Evolutionary conservation across 331 rosid species (phyloP).

Genomic region (Erythrophleum ivorense): DNA sequence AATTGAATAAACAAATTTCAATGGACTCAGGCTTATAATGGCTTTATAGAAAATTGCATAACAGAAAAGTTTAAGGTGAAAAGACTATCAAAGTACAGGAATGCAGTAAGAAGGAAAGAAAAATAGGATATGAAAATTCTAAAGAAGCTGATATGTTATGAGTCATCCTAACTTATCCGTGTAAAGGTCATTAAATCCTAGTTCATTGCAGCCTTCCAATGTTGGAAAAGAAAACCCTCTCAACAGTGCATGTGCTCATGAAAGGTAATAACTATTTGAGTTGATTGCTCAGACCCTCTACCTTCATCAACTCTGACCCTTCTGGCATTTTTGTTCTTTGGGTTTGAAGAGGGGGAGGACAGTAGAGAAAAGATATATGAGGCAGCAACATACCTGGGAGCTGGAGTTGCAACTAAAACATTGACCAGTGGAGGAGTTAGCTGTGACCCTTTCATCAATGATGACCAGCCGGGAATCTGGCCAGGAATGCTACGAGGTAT

Average conservation of each 20-base stretch:
- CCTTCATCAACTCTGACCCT: conserved; percentile 21
- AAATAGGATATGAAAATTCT: conserved; percentile 13
- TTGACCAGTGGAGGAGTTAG: conserved; percentile 69
- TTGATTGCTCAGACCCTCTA: conserved; percentile 10
- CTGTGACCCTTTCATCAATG: conserved; percentile 79
- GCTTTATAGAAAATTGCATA: neutral
- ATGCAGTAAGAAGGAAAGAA: conserved; percentile 7
- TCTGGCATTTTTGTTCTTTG: neutral
- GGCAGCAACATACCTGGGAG: conserved; percentile 77
- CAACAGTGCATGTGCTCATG: conserved; percentile 1
- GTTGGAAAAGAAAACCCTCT: conserved; percentile 12
- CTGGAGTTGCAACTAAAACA: conserved; percentile 79
- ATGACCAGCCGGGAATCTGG: conserved; percentile 76
- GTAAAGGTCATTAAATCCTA: neutral
- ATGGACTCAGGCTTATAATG: neutral
- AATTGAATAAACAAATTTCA: conserved; percentile 6
- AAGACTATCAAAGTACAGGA: neutral
- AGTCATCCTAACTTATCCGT: neutral
- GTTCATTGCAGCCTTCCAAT: conserved; percentile 8
- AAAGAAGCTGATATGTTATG: neutral
- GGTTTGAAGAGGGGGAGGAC: neutral
- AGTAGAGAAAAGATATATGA: conserved; percentile 3
- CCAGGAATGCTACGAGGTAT: conserved; percentile 62
- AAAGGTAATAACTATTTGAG: conserved; percentile 13
- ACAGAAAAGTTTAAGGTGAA: neutral